These are phyloP conservation scores for Sphagnum contortum DNA, from an alignment of 225 moss, liverwort and hornwort species.

Conservation along the genomic window DNA sequence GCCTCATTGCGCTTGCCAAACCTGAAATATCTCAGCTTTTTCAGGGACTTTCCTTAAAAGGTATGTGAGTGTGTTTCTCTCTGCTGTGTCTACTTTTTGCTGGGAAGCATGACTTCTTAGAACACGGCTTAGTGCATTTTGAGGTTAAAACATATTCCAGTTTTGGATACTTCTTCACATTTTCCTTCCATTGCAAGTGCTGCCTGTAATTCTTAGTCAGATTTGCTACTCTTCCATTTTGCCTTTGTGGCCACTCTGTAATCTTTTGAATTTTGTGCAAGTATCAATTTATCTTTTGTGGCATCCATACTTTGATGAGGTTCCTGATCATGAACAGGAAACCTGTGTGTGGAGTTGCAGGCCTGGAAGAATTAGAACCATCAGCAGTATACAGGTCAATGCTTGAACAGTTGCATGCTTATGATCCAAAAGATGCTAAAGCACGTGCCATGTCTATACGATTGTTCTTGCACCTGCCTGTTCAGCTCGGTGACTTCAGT, in stretches of 20 bases:
- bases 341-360: constrained; percentile 10
- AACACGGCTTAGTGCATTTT: no score
- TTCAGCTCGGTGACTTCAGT: constrained; percentile 7
- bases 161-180: no score
- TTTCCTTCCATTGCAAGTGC: no score
- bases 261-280: no score
- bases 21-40: constrained; percentile 29
- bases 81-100: neutral
- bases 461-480: constrained; percentile 32
- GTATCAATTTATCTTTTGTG: no score
- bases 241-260: no score
- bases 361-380: constrained; percentile 41
- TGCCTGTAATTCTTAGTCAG: no score
- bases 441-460: constrained; percentile 31
- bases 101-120: no score
- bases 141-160: no score
- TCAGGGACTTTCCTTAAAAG: constrained; percentile 17
- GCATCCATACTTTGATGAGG: neutral
- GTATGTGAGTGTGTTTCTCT: constrained; percentile 1
- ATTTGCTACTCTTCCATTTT: no score
- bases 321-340: no score
- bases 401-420: constrained; percentile 29
- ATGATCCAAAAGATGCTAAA: constrained; percentile 19
- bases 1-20: neutral
- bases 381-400: constrained; percentile 31